A percentile compares a stretch with the other conserved stretches of the same genome.
phyloP scores from a whole-genome alignment of 1,284 basidiomycete genomes.

The Puccinia triticina region DNA sequence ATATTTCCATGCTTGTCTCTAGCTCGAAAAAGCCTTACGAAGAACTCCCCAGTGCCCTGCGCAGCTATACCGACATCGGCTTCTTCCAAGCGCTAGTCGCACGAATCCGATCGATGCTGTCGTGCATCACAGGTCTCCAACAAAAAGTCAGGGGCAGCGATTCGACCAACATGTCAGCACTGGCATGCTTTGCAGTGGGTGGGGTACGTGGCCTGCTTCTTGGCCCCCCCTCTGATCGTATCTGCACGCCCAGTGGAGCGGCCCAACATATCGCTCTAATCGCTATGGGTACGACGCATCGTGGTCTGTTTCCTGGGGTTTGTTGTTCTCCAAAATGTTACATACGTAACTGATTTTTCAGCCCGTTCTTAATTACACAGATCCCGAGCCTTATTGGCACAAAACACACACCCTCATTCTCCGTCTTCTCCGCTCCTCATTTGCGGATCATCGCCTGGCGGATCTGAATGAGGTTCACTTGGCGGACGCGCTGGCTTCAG shows the following conservation, averaged over 20 bases:
- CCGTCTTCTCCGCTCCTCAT: not conserved
- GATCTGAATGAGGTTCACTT: not conserved
- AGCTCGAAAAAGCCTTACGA: not conserved
- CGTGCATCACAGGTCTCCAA: not conserved
- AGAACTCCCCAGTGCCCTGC: not conserved
- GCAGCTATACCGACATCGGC: not conserved
- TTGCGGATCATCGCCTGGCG: not conserved
- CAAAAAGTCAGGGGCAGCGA: not conserved
- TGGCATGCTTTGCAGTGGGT: not conserved
- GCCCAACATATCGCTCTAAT: not conserved
- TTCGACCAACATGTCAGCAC: not conserved
- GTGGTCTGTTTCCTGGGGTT: not conserved
- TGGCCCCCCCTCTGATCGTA: not conserved
- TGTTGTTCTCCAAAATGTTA: not conserved
- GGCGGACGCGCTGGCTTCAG: not conserved
- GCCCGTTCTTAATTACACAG: not conserved
- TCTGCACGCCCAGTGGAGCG: not conserved
- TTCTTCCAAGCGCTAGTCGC: not conserved
- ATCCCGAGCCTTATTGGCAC: not conserved
- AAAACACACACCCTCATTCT: not conserved
- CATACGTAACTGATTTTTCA: not conserved
- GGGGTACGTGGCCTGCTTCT: not conserved
- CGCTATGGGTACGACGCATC: not conserved
- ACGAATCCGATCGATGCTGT: not conserved
- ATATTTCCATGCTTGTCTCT: not conserved